A percentile compares a stretch with the other conserved stretches of the same genome.
Conservation (phyloP, 805 yeast genomes). For the Metschnikowia lunata region DNA sequence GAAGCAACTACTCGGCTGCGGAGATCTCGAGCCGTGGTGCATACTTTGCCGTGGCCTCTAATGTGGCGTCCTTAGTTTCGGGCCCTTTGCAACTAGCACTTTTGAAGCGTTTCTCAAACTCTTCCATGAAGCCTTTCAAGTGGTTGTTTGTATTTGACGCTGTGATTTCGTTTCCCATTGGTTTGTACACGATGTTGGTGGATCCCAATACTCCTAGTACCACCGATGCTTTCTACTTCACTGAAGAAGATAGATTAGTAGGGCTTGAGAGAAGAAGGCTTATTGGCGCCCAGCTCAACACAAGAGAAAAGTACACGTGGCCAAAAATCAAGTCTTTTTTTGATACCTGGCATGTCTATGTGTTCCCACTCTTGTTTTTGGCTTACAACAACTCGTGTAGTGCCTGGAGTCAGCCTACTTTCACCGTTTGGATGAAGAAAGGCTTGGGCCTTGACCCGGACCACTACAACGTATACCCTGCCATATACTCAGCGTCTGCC, state of each 20-base stretch:
- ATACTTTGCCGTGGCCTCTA: conserved; percentile 27
- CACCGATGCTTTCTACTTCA: conserved; percentile 29
- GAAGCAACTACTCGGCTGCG: conserved; percentile 26
- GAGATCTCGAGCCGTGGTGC: conserved; percentile 29
- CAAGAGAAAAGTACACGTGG: conserved; percentile 38
- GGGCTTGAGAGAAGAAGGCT: conserved; percentile 41
- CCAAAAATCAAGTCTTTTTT: conserved; percentile 38
- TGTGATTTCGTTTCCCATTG: conserved; percentile 31
- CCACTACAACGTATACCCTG: conserved; percentile 40
- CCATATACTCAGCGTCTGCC: conserved; percentile 34
- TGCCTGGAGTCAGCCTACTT: conserved; percentile 36
- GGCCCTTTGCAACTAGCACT: conserved; percentile 33
- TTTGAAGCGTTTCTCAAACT: conserved; percentile 21
- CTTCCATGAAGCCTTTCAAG: conserved; percentile 26
- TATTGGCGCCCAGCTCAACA: conserved; percentile 35
- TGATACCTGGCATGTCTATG: conserved; percentile 46
- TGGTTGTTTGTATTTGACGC: conserved; percentile 36
- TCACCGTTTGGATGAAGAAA: conserved; percentile 43
- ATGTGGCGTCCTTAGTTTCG: conserved; percentile 26
- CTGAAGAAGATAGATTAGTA: conserved; percentile 28
- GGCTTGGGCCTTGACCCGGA: conserved; percentile 28
- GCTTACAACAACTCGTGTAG: conserved; percentile 36
- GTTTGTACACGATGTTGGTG: conserved; percentile 27
- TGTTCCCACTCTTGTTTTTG: conserved; percentile 40
- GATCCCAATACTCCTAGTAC: conserved; percentile 35